Base-by-base conservation (phyloP, 2,329 filamentous ascomycete genomes). In the Tolypocladium guangdongense region DNA sequence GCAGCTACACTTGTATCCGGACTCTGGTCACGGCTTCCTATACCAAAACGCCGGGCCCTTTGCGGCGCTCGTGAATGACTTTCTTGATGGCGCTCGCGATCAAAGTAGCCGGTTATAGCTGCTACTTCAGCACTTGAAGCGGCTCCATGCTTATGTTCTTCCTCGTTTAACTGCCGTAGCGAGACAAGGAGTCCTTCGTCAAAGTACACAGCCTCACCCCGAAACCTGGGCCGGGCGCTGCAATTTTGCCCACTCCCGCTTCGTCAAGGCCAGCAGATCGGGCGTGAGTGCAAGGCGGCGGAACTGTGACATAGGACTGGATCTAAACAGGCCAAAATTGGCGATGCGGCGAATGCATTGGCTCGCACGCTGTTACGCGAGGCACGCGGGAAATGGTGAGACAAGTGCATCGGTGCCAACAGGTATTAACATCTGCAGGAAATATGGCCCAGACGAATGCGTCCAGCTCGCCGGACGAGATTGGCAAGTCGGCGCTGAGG, bases 1-100 rank as follows among this genome's bases (percentile, higher is more conserved):
- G 18, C 66, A 65, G 45, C 57, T 70, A 35, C 66, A 69, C 50
- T 30, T 71, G 6, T 71, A 63, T 46, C 66, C 68, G 1, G 63
- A 70, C 52, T 65, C 66, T 24, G 68, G 67, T 7, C 67, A 70
- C 52, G 68, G 67, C 0, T 70, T 70, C 46, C 59, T 69, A 11
- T 70, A 58, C 36, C 67, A 69, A 49, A 66, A 68, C 51, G 66
- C 67, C 10, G 54, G 56, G 7, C 58, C 66, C 7, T 66, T 70
- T 53, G 60, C 68, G 1, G 58, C 54, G 27, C 45, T 68, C 27
- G 58, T 69, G n/a, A 70, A 68, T 53, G 52, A 58, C 16, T 70
- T 70, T 39, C 57, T 70, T 41, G 62, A 60, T 18, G 47, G 43
- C 43, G 24, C 41, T 18, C 27, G 39, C 4, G 52, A 38, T 11